Conservation (phyloP, 2,329 filamentous ascomycete genomes). For the Monosporascus sp. region DNA sequence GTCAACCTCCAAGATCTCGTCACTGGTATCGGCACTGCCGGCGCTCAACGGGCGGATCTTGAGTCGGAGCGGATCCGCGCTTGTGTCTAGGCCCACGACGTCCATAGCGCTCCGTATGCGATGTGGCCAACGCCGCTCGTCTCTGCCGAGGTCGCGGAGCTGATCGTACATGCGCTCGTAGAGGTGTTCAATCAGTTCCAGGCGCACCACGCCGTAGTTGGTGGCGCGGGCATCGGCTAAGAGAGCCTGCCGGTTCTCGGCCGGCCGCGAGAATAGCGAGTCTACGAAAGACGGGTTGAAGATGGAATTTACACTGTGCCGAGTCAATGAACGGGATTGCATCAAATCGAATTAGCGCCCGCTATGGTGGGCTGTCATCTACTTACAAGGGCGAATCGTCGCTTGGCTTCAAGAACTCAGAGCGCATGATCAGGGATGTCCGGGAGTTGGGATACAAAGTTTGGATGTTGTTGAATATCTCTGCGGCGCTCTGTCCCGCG, state of each 20-base stretch:
- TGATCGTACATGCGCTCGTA: slow-evolving; percentile 88
- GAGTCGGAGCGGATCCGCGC: slow-evolving; percentile 50
- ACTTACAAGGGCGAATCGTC: slow-evolving; percentile 94
- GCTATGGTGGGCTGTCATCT: background rate
- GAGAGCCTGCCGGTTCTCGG: slow-evolving; percentile 53
- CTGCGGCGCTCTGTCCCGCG: slow-evolving; percentile 86
- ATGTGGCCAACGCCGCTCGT: slow-evolving; percentile 74
- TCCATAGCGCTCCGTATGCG: slow-evolving; percentile 68
- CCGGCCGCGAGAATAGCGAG: slow-evolving; percentile 63
- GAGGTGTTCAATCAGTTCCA: slow-evolving; percentile 83
- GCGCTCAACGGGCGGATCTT: slow-evolving; percentile 46
- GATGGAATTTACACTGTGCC: slow-evolving; percentile 78
- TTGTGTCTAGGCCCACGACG: slow-evolving; percentile 56
- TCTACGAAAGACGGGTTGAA: slow-evolving; percentile 88
- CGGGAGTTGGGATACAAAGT: slow-evolving; percentile 74
- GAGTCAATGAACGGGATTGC: background rate
- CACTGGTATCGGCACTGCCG: slow-evolving; percentile 35
- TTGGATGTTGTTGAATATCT: slow-evolving; percentile 90
- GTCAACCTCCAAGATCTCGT: slow-evolving; percentile 69
- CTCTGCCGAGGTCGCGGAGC: slow-evolving; percentile 60
- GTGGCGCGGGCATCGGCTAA: slow-evolving; percentile 72
- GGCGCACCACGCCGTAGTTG: slow-evolving; percentile 90
- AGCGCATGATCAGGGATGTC: slow-evolving; percentile 75
- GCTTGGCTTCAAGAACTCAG: slow-evolving; percentile 78
- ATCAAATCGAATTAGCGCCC: background rate